Conservation (phyloP, 768 basidiomycete genomes). For the Kwoniella newhampshirensis region DNA sequence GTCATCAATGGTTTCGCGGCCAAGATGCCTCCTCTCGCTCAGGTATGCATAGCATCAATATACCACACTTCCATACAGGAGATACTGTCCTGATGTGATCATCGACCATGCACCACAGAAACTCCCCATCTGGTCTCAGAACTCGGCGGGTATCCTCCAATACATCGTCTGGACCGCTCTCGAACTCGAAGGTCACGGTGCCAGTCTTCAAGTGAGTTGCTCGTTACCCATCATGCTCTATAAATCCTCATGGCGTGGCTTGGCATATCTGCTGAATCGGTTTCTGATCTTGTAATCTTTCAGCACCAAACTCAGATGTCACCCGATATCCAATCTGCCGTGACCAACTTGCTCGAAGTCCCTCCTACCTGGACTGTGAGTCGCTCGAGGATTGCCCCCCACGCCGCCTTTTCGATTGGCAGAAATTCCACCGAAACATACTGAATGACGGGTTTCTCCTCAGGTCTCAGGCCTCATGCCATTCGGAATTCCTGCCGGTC, state of each 20-base stretch:
- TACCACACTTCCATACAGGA: background rate
- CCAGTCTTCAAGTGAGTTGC: constrained; percentile 39
- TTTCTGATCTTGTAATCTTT: background rate
- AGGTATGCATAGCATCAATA: constrained; percentile 14
- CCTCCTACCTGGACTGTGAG: constrained; percentile 38
- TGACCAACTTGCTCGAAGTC: constrained; percentile 23
- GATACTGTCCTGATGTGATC: background rate
- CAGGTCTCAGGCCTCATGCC: constrained; percentile 47
- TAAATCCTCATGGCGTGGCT: background rate
- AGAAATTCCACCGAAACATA: too few relatives aligned
- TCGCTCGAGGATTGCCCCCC: background rate
- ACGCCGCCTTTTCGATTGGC: background rate
- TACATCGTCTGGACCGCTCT: constrained; percentile 53
- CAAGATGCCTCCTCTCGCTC: constrained; percentile 38
- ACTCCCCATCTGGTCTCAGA: constrained; percentile 46
- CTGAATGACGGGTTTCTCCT: background rate
- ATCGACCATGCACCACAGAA: constrained; percentile 4
- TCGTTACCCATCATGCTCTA: background rate
- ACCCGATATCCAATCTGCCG: constrained; percentile 13
- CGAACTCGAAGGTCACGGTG: constrained; percentile 52
- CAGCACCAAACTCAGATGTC: constrained; percentile 30
- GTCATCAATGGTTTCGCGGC: constrained; percentile 39
- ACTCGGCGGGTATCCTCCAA: constrained; percentile 51
- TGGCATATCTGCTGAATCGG: background rate
- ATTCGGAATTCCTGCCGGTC: constrained; percentile 49